A percentile compares a stretch with the other conserved stretches of the same genome.
Conservation (phyloP, 1,139 yeast species). For the Saccharomycopsis hybrid region DNA sequence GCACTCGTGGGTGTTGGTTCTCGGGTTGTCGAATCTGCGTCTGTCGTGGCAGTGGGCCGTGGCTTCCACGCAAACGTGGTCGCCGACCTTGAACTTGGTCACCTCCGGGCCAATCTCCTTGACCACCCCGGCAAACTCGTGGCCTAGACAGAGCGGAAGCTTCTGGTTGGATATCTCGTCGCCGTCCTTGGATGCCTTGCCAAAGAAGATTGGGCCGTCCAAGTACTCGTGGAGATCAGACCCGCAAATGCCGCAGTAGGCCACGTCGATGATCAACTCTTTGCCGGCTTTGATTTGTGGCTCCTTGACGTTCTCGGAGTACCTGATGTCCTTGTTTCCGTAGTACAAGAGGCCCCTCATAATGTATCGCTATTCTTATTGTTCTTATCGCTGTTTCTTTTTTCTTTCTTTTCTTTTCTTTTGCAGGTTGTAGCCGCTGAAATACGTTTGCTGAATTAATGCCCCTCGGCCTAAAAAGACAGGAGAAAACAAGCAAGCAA, state of each 20-base stretch:
- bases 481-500: no score
- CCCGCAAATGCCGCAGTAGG: conserved; percentile 56
- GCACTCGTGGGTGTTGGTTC: conserved; percentile 18
- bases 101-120: conserved; percentile 33
- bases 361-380: no score
- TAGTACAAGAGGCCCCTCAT: conserved; percentile 54
- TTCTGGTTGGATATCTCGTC: conserved; percentile 31
- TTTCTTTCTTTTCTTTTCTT: no score
- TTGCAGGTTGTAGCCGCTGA: no score
- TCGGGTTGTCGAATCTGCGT: conserved; percentile 26
- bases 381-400: no score
- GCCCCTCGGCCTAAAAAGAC: no score
- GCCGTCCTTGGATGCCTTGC: conserved; percentile 25
- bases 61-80: conserved; percentile 47
- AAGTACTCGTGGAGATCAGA: conserved; percentile 50
- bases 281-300: conserved; percentile 40
- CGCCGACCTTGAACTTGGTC: conserved; percentile 32
- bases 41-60: conserved; percentile 47
- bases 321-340: conserved; percentile 43
- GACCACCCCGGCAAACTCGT: conserved; percentile 47
- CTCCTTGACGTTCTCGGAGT: conserved; percentile 36
- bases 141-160: conserved; percentile 50
- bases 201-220: conserved; percentile 48
- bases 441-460: no score
- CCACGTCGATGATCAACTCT: conserved; percentile 45